Evolutionary conservation across 2,329 filamentous ascomycete species (phyloP).

Genomic region (Fusarium sacchari): DNA sequence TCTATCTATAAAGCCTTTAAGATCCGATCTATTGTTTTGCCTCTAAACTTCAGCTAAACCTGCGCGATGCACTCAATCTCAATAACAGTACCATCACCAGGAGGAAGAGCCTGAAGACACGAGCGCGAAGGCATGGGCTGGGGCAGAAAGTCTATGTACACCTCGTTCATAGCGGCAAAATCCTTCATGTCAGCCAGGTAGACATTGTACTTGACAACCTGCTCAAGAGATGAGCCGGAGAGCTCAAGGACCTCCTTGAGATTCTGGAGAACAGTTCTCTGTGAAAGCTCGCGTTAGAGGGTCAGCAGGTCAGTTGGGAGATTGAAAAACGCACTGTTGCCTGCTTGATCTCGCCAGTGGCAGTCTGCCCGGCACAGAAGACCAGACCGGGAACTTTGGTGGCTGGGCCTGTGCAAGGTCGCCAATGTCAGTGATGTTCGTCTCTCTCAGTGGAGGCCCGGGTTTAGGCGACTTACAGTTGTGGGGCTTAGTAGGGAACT

Average conservation of each 20-base stretch:
- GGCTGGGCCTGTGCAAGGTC: slow-evolving; percentile 49
- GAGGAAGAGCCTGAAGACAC: slow-evolving; percentile 53
- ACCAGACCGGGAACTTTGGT: slow-evolving; percentile 57
- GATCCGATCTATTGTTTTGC: not conserved
- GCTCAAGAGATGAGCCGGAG: slow-evolving; percentile 69
- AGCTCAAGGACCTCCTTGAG: slow-evolving; percentile 75
- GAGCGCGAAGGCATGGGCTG: slow-evolving; percentile 55
- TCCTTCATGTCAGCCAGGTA: slow-evolving; percentile 78
- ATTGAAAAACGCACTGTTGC: slow-evolving; percentile 36
- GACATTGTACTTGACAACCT: slow-evolving; percentile 76
- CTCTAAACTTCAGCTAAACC: slow-evolving; percentile 26
- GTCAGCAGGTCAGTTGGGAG: no score
- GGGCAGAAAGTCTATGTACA: slow-evolving; percentile 52
- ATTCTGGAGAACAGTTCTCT: slow-evolving; percentile 53
- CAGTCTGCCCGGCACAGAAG: slow-evolving; percentile 59
- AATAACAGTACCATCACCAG: slow-evolving; percentile 53
- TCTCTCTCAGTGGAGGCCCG: not conserved
- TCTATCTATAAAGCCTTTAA: not conserved
- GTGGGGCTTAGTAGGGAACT: slow-evolving; percentile 58
- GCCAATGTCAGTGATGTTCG: not conserved
- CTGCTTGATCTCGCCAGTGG: slow-evolving; percentile 59
- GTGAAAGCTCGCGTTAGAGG: not conserved
- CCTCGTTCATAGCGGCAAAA: slow-evolving; percentile 71
- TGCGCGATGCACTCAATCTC: slow-evolving; percentile 58
- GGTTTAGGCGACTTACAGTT: slow-evolving; percentile 49